Conservation (phyloP, 2,329 filamentous ascomycete species). For the Aspergillus fructus region DNA sequence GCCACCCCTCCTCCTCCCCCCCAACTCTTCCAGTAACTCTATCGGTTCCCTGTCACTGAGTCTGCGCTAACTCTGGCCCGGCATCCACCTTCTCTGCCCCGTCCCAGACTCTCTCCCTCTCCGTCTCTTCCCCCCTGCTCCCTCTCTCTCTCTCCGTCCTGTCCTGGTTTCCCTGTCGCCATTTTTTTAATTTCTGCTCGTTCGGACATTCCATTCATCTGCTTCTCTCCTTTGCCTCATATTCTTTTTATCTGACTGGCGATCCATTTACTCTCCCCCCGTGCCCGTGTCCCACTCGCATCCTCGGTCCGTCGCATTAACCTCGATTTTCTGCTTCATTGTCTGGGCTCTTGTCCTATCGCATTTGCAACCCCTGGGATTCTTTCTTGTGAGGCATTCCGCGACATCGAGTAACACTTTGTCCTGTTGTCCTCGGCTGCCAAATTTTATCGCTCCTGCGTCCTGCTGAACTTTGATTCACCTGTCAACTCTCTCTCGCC, state of each 20-base stretch:
- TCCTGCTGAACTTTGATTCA: neutral
- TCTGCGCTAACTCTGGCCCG: conserved; percentile 11
- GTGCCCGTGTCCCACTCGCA: conserved; percentile 16
- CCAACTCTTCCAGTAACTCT: conserved; percentile 17
- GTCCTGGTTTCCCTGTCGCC: conserved; percentile 9
- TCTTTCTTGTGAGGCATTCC: conserved; percentile 8
- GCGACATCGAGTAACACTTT: conserved; percentile 3
- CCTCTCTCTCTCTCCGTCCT: conserved; percentile 8
- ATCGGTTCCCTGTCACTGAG: conserved; percentile 12
- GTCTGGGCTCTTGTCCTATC: conserved; percentile 11
- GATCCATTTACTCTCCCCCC: conserved; percentile 10
- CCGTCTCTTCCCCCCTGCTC: conserved; percentile 18
- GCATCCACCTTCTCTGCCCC: conserved; percentile 14
- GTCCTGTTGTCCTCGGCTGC: neutral
- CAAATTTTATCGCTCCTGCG: neutral
- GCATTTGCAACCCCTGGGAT: conserved; percentile 10
- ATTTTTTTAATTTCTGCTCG: conserved; percentile 10
- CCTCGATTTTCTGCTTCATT: conserved; percentile 6
- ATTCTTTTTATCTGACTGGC: conserved; percentile 10
- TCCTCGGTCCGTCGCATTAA: conserved; percentile 22
- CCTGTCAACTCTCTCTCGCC: conserved; percentile 14
- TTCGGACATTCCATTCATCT: conserved; percentile 12
- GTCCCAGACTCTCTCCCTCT: conserved; percentile 10
- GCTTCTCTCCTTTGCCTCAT: conserved; percentile 11
- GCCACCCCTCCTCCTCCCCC: conserved; percentile 4